Percentiles rank a stretch among this genome's conserved stretches.
These are phyloP conservation scores for Litsea cubeba DNA, from an alignment of 164 flowering plant genomes.

Conservation along the genomic window DNA sequence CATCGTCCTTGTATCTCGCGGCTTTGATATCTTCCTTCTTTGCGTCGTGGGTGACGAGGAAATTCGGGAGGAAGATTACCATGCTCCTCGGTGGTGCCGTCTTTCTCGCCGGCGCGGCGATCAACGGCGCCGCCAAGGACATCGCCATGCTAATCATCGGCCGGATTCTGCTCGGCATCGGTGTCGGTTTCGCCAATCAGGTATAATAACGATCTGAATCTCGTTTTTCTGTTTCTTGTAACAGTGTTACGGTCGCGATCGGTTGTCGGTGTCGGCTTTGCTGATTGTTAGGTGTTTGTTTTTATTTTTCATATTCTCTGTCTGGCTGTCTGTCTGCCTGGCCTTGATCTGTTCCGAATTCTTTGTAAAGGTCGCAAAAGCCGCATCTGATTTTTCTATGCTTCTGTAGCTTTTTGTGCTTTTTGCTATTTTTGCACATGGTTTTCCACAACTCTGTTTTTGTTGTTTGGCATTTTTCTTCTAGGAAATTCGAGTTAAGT, in stretches of 20 bases:
- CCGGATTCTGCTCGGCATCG: conserved; percentile 25
- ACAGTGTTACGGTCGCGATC: too few relatives aligned
- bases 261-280: conserved; percentile 25
- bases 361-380: too few relatives aligned
- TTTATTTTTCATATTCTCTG: too few relatives aligned
- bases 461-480: too few relatives aligned
- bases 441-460: too few relatives aligned
- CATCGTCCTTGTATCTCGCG: conserved; percentile 24
- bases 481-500: too few relatives aligned
- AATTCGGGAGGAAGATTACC: conserved; percentile 18
- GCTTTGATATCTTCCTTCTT: conserved; percentile 23
- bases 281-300: background rate
- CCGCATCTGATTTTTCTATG: too few relatives aligned
- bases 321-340: background rate
- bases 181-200: conserved; percentile 30
- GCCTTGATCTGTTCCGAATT: too few relatives aligned
- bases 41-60: conserved; percentile 22
- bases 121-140: conserved; percentile 20
- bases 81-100: conserved; percentile 21
- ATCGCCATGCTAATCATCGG: conserved; percentile 26
- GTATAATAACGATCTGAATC: background rate
- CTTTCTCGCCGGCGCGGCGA: conserved; percentile 19
- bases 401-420: too few relatives aligned
- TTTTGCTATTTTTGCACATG: too few relatives aligned
- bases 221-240: conserved; percentile 10